Percentiles rank a stretch among this genome's conserved stretches.
phyloP scores from a whole-genome alignment of 495 filamentous ascomycete genomes.

The Rhypophila decipiens region DNA sequence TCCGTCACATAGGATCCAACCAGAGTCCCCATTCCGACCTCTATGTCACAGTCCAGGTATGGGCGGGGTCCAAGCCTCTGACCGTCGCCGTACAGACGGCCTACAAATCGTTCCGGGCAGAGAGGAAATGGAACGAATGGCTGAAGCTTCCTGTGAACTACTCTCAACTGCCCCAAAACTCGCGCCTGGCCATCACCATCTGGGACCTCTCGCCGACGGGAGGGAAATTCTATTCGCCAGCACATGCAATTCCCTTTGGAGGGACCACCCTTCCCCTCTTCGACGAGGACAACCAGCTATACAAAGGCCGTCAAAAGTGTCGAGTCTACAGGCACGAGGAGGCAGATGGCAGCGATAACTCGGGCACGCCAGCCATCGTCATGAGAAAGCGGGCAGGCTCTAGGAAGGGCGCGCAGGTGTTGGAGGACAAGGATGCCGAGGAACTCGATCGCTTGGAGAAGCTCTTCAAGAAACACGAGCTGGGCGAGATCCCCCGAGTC shows the following conservation, averaged over 20 bases:
- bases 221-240: slow-evolving; percentile 52
- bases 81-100: slow-evolving; percentile 87
- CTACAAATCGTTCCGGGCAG: slow-evolving; percentile 78
- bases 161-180: slow-evolving; percentile 66
- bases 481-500: slow-evolving; percentile 85
- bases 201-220: slow-evolving; percentile 88
- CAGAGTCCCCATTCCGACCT: slow-evolving; percentile 66
- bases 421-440: slow-evolving; percentile 54
- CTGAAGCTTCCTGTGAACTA: slow-evolving; percentile 78
- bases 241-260: slow-evolving; percentile 83
- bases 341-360: slow-evolving; percentile 79
- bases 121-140: slow-evolving; percentile 94
- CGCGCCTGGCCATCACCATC: slow-evolving; percentile 85
- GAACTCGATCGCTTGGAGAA: slow-evolving; percentile 80
- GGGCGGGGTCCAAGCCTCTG: slow-evolving; percentile 91
- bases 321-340: slow-evolving; percentile 71
- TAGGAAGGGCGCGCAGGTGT: slow-evolving; percentile 38
- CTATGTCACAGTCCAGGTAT: slow-evolving; percentile 86
- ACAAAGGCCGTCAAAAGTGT: slow-evolving; percentile 91
- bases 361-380: slow-evolving; percentile 67
- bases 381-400: slow-evolving; percentile 35
- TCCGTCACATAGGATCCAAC: slow-evolving; percentile 81
- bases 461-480: slow-evolving; percentile 95
- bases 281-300: slow-evolving; percentile 79
- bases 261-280: slow-evolving; percentile 89